Evolutionary conservation across 2,329 filamentous ascomycete genomes (phyloP).

Genomic region (Polychaeton citri): DNA sequence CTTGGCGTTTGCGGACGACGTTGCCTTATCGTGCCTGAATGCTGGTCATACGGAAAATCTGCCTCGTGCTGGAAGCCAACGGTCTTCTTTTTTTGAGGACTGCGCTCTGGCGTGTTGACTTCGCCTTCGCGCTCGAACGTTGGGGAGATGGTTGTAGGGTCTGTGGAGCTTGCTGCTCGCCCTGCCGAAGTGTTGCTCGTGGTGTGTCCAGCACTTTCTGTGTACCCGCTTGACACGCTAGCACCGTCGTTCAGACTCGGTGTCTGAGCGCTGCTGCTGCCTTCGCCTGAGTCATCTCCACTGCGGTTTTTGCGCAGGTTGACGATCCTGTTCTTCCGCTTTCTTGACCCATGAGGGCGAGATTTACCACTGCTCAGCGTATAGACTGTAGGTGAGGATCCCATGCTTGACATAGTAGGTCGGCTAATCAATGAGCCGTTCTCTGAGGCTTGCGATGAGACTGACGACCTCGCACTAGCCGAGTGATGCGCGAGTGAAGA

Average conservation of each 20-base stretch:
- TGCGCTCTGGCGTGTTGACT: conserved; percentile 35
- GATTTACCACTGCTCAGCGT: conserved; percentile 47
- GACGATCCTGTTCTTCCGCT: conserved; percentile 73
- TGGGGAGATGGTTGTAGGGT: conserved; percentile 30
- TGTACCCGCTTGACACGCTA: conserved; percentile 35
- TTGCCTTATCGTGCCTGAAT: neutral
- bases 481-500: conserved; percentile 46
- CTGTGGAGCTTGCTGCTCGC: conserved; percentile 27
- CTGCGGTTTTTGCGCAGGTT: conserved; percentile 53
- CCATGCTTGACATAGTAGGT: conserved; percentile 50
- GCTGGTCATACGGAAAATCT: neutral
- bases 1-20: conserved; percentile 8
- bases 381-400: conserved; percentile 36
- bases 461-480: conserved; percentile 14
- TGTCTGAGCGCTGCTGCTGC: conserved; percentile 1
- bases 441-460: conserved; percentile 50
- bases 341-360: conserved; percentile 51
- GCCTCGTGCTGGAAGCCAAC: conserved; percentile 16
- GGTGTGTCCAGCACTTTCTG: conserved; percentile 11
- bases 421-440: conserved; percentile 54
- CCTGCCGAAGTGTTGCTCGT: conserved; percentile 7
- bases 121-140: conserved; percentile 20
- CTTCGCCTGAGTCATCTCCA: conserved; percentile 29
- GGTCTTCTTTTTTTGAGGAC: conserved; percentile 23
- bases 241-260: conserved; percentile 22